Percentiles rank a stretch among this genome's conserved stretches.
These are phyloP conservation scores for Somion occarium DNA, from an alignment of 1,284 basidiomycete genomes.

Conservation along the genomic window DNA sequence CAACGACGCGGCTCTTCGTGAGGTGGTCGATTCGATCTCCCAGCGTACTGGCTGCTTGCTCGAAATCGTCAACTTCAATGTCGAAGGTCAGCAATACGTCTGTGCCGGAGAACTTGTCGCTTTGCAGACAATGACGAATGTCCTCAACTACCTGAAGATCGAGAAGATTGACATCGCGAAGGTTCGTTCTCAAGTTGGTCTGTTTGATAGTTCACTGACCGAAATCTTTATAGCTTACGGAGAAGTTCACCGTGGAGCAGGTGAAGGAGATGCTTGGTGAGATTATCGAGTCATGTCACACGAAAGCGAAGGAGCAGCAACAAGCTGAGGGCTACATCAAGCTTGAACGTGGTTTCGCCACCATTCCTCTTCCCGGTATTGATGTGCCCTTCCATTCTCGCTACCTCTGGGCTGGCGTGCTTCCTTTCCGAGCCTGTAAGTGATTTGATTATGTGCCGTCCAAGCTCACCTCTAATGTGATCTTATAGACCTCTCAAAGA, in stretches of 20 bases:
- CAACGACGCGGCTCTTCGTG: conserved; percentile 87
- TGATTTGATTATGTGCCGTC: conserved; percentile 14
- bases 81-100: conserved; percentile 98
- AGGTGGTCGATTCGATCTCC: conserved; percentile 91
- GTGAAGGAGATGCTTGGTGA: conserved; percentile 90
- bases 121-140: conserved; percentile 91
- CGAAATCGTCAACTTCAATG: conserved; percentile 98
- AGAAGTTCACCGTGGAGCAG: conserved; percentile 79
- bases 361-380: conserved; percentile 94
- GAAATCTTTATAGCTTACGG: conserved; percentile 60
- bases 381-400: conserved; percentile 99
- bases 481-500: conserved; percentile 89
- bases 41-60: conserved; percentile 75
- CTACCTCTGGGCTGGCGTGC: conserved; percentile 97
- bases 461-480: conserved; percentile 17
- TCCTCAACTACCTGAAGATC: conserved; percentile 94
- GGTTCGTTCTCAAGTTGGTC: conserved; percentile 38
- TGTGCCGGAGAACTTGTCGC: conserved; percentile 95
- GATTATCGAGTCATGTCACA: conserved; percentile 84
- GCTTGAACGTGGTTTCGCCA: conserved; percentile 94
- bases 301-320: conserved; percentile 76
- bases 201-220: not conserved
- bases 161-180: conserved; percentile 96
- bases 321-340: conserved; percentile 86
- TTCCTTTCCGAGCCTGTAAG: conserved; percentile 93